Conservation (phyloP, 106 monocot species). For the Dactylorhiza incarnata region DNA sequence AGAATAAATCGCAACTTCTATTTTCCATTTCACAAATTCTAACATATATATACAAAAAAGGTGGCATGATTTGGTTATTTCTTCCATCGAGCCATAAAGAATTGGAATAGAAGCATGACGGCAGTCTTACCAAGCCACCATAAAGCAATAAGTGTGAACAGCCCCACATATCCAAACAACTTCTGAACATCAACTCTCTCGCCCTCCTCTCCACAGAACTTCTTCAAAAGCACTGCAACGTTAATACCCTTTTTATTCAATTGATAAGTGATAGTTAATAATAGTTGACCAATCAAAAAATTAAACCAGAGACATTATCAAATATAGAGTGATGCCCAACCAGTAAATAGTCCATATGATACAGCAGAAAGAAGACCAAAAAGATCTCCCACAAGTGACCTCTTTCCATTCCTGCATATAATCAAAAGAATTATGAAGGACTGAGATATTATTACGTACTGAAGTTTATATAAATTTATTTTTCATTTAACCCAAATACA, state of each 20-base stretch:
- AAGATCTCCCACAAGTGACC: constrained; percentile 82
- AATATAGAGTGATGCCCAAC: constrained; percentile 21
- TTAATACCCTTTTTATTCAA: not conserved
- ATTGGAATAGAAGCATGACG: not conserved
- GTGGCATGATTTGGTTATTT: not conserved
- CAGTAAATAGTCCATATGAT: constrained; percentile 89
- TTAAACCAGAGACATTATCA: not conserved
- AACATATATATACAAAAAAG: not conserved
- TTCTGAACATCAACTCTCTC: constrained; percentile 91
- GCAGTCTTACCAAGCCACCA: constrained; percentile 90
- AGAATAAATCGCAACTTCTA: too few species aligned
- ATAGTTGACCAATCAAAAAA: not conserved
- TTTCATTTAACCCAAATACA: not conserved
- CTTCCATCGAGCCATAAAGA: not conserved
- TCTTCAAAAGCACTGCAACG: constrained; percentile 87
- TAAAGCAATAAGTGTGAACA: constrained; percentile 78
- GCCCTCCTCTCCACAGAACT: constrained; percentile 90
- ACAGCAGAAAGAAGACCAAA: constrained; percentile 96
- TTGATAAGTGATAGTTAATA: not conserved
- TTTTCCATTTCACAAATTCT: too few species aligned
- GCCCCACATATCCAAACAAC: constrained; percentile 93
- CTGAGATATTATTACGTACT: not conserved
- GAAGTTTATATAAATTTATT: not conserved
- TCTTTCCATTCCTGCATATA: constrained; percentile 44
- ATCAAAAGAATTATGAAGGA: not conserved